These are phyloP conservation scores for Geranomyces michiganensis DNA, from an alignment of 192 early-diverging fungal genomes.

Conservation along the genomic window DNA sequence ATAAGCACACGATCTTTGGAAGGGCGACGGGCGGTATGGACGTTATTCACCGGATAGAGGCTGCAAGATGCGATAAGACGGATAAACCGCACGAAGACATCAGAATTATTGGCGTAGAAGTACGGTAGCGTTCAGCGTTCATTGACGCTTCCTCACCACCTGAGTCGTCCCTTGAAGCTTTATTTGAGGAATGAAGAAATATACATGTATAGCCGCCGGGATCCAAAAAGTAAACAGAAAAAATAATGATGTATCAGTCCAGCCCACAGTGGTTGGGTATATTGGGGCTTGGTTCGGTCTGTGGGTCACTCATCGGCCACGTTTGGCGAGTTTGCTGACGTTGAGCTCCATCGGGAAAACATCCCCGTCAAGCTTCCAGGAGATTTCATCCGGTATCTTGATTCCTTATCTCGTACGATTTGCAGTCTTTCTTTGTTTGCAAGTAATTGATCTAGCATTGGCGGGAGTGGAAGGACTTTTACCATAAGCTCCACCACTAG, in stretches of 20 bases:
- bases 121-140: constrained; percentile 35
- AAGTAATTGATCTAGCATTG: constrained; percentile 16
- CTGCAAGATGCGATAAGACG: constrained; percentile 76
- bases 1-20: constrained; percentile 97
- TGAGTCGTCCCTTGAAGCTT: no score
- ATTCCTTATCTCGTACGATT: constrained; percentile 12
- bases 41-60: constrained; percentile 86
- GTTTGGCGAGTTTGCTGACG: no score
- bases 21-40: constrained; percentile 88
- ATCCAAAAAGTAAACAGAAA: no score
- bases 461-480: constrained; percentile 19
- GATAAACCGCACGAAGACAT: constrained; percentile 90
- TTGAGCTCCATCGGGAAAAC: no score
- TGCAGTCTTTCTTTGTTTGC: constrained; percentile 17
- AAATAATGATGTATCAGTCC: no score
- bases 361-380: no score
- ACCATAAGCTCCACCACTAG: constrained; percentile 16
- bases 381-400: background rate
- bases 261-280: no score
- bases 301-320: no score
- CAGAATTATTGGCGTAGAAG: constrained; percentile 76
- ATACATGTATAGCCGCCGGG: no score
- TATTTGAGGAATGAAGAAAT: no score
- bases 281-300: no score
- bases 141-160: no score